Conservation (phyloP, 805 yeast species). For the Cyberlindnera lachancei region DNA sequence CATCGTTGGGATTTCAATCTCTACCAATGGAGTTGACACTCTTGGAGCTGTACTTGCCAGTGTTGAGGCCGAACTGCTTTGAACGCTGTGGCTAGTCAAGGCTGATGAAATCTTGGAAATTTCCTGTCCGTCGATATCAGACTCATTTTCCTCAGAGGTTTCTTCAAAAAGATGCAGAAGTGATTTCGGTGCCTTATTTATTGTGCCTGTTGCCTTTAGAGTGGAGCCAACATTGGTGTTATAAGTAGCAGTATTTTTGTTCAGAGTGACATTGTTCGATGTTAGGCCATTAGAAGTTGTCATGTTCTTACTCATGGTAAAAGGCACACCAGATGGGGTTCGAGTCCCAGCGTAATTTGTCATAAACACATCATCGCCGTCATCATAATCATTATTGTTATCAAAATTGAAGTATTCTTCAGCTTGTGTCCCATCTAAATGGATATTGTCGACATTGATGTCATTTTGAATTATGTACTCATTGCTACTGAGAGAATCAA, state of each 20-base stretch:
- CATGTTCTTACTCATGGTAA: constrained; percentile 16
- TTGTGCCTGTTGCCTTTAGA: constrained; percentile 20
- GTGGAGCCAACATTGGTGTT: constrained; percentile 20
- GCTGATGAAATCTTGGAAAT: constrained; percentile 16
- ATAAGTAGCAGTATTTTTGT: constrained; percentile 25
- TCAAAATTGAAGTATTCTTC: constrained; percentile 20
- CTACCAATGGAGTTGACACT: constrained; percentile 49
- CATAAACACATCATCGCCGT: constrained; percentile 22
- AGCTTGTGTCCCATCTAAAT: constrained; percentile 15
- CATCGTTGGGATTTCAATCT: constrained; percentile 66
- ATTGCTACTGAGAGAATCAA: constrained; percentile 68
- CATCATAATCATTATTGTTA: constrained; percentile 17
- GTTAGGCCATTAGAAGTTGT: constrained; percentile 6
- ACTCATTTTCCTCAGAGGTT: constrained; percentile 25
- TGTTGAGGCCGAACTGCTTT: constrained; percentile 6
- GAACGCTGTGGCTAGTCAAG: constrained; percentile 11
- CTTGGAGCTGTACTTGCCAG: constrained; percentile 21
- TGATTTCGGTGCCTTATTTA: constrained; percentile 58
- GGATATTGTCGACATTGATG: constrained; percentile 36
- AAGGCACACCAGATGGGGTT: constrained; percentile 6
- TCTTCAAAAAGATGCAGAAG: constrained; percentile 64
- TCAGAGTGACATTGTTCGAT: constrained; percentile 17
- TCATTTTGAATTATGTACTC: constrained; percentile 72
- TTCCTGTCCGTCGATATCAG: constrained; percentile 2
- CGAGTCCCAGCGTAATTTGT: constrained; percentile 16